Evolutionary conservation across 2,329 filamentous ascomycete genomes (phyloP).

Genomic region (Aciculosporium take): DNA sequence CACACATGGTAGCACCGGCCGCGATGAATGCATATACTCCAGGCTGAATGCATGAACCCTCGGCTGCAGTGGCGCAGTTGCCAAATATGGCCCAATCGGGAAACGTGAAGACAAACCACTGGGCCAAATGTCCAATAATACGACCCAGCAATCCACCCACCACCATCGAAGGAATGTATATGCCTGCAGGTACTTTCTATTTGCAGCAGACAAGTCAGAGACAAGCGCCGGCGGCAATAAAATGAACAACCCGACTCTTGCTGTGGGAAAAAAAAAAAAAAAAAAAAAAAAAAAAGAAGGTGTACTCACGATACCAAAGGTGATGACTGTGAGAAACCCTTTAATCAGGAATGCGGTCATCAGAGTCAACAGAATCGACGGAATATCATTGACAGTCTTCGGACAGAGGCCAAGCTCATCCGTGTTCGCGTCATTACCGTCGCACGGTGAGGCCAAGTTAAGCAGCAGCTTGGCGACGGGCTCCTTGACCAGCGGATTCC

Average conservation of each 20-base stretch:
- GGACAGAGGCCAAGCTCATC: constrained; percentile 67
- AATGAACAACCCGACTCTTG: too few relatives aligned
- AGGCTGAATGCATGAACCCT: constrained; percentile 79
- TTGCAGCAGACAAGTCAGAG: too few relatives aligned
- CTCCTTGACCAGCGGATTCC: constrained; percentile 81
- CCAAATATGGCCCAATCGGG: constrained; percentile 62
- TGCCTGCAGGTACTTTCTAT: constrained; percentile 82
- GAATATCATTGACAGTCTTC: constrained; percentile 56
- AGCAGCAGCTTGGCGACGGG: constrained; percentile 83
- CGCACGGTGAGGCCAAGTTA: constrained; percentile 80
- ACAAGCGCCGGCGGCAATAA: too few relatives aligned
- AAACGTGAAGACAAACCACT: constrained; percentile 64
- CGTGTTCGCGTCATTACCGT: constrained; percentile 49
- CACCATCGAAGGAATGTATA: constrained; percentile 98
- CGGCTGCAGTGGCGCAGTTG: constrained; percentile 53
- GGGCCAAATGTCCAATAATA: constrained; percentile 71
- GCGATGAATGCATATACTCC: constrained; percentile 95
- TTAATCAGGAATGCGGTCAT: constrained; percentile 78
- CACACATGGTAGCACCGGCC: constrained; percentile 94
- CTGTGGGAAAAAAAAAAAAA: too few relatives aligned
- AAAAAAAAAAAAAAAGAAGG: too few relatives aligned
- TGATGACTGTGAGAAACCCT: constrained; percentile 72
- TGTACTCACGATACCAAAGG: constrained; percentile 64
- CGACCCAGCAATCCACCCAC: constrained; percentile 86
- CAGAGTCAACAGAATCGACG: constrained; percentile 56